Base-by-base conservation (phyloP, 2,329 filamentous ascomycete species). In the Aspergillus ustus region DNA sequence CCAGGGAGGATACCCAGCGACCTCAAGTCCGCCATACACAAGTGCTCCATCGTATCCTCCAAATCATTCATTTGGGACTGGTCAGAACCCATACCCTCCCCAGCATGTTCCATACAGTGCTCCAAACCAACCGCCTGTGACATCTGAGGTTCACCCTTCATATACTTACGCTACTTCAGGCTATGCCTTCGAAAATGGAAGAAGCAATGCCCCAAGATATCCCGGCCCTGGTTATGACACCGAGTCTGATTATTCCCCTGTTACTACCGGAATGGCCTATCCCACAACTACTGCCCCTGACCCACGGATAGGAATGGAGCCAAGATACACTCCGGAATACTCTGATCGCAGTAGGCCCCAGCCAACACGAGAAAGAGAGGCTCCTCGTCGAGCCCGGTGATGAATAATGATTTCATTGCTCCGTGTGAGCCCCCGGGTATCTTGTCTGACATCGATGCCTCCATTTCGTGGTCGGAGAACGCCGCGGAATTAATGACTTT, bases 321-420 rank as follows among this genome's bases (percentile, higher is more conserved):
- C 75, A 60, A 78, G 78, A 75, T 80, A 78, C 67, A 76, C 77
- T 61, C 73, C 76, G 66, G 77, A 79, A 51, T 75, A 74, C 60
- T 61, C 64, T 64, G 76, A 78, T 65, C 75, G 73, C 66, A 76
- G 68, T 72, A 75, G 77, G 68, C 74, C 75, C 68, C 77, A 77
- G 62, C 71, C 73, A 67, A 68, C 77, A 64, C 74, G 77, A 69
- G 75, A 77, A 54, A 68, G 70, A 59, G 72, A 77, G 63, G 64
- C 69, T 63, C 75, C 73, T n/a, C 77, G 77, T 59, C 73, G 75
- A 59, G 67, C 74, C 60, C 76, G 76, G 67, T 77, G 73, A 67
- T 69, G 50, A 63, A 60, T 50, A 62, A 67, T 61, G 55, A 59
- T 53, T 62, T 40, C 48, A 61, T 53, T 57, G 45, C 56, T 62